Conservation (phyloP, 108 stramenopile species). For the Cyclotella sp. region DNA sequence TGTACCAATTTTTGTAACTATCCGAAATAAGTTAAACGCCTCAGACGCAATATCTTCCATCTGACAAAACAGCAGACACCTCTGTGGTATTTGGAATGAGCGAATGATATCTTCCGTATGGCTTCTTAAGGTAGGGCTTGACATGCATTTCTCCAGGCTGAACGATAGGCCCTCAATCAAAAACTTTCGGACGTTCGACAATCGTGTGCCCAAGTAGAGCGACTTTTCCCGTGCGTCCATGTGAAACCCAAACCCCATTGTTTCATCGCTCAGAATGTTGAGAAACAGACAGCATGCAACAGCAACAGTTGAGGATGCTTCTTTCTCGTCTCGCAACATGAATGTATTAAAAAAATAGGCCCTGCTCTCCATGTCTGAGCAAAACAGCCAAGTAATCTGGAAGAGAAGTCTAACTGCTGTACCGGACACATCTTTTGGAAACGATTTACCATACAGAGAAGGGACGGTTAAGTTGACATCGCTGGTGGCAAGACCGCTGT, state of each 20-base stretch:
- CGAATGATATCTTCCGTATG: slow-evolving; percentile 59
- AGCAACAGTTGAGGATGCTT: slow-evolving; percentile 24
- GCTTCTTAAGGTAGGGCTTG: slow-evolving; percentile 32
- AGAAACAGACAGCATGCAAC: slow-evolving; percentile 54
- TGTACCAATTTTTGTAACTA: slow-evolving; percentile 53
- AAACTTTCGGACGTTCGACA: slow-evolving; percentile 62
- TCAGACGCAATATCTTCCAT: slow-evolving; percentile 60
- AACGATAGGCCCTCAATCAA: slow-evolving; percentile 63
- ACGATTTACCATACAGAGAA: slow-evolving; percentile 59
- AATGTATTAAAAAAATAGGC: slow-evolving; percentile 58
- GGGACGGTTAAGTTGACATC: slow-evolving; percentile 40
- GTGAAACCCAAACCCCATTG: slow-evolving; percentile 45
- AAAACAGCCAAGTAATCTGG: slow-evolving; percentile 45
- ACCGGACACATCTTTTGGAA: slow-evolving; percentile 48
- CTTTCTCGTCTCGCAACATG: slow-evolving; percentile 49
- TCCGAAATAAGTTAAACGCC: slow-evolving; percentile 64
- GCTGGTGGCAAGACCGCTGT: slow-evolving; percentile 21
- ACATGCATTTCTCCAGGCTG: slow-evolving; percentile 49
- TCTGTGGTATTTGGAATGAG: slow-evolving; percentile 62
- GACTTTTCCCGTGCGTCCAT: slow-evolving; percentile 22
- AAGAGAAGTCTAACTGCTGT: slow-evolving; percentile 60
- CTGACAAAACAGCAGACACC: slow-evolving; percentile 67
- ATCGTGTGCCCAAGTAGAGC: slow-evolving; percentile 51
- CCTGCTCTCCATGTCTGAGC: slow-evolving; percentile 11
- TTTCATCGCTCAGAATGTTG: slow-evolving; percentile 54